phyloP scores from a whole-genome alignment of 2,329 filamentous ascomycete species.

The Hirsutella thompsonii region DNA sequence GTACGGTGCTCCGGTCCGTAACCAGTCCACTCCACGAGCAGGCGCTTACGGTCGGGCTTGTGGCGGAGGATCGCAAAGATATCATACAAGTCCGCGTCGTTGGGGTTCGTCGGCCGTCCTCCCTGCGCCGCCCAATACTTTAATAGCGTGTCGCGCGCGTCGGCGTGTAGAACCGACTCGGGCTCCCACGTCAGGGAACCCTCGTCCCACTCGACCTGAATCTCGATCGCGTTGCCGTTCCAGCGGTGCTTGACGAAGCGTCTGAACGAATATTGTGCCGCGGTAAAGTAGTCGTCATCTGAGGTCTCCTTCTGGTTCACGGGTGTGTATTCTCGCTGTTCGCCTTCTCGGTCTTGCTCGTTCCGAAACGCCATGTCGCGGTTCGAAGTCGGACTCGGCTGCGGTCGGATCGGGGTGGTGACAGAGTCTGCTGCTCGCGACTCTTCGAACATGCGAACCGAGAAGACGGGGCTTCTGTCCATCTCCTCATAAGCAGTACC shows the following conservation, averaged over 20 bases:
- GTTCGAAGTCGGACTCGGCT: too few relatives aligned
- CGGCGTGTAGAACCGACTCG: constrained; percentile 19
- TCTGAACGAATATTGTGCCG: constrained; percentile 7
- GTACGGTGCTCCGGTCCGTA: constrained; percentile 14
- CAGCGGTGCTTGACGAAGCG: constrained; percentile 16
- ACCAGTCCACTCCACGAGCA: constrained; percentile 24
- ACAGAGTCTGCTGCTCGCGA: too few relatives aligned
- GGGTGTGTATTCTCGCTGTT: not conserved
- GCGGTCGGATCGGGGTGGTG: too few relatives aligned
- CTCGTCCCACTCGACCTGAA: constrained; percentile 18
- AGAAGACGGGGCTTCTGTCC: too few relatives aligned
- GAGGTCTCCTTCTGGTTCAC: not conserved
- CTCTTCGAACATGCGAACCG: too few relatives aligned
- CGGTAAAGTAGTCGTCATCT: constrained; percentile 1
- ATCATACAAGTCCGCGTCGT: constrained; percentile 16
- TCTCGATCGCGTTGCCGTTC: constrained; percentile 14
- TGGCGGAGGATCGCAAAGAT: constrained; percentile 21
- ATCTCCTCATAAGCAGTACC: too few relatives aligned
- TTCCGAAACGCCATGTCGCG: too few relatives aligned
- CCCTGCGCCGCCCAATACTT: constrained; percentile 17
- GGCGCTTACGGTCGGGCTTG: constrained; percentile 11
- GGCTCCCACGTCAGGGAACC: constrained; percentile 20
- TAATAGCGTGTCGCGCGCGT: constrained; percentile 17
- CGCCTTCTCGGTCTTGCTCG: not conserved
- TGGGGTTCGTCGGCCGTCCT: constrained; percentile 19